Conservation (phyloP, 2,329 filamentous ascomycete genomes). For the Phialophora chinensis region DNA sequence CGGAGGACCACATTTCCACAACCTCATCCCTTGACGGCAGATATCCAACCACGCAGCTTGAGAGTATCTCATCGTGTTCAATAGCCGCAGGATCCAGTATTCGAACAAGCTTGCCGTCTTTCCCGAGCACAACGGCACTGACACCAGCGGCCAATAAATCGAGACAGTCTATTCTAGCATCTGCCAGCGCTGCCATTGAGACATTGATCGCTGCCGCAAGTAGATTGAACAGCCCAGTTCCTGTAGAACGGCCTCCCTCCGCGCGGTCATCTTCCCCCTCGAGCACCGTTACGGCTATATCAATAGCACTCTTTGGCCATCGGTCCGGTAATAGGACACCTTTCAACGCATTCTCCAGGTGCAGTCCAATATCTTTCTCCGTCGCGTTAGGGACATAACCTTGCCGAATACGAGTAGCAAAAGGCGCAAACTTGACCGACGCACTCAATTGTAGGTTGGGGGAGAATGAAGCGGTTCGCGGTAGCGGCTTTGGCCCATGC, state of each 20-base stretch:
- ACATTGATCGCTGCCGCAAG: slow-evolving; percentile 91
- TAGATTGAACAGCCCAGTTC: slow-evolving; percentile 91
- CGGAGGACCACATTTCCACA: slow-evolving; percentile 93
- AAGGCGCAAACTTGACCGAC: slow-evolving; percentile 95
- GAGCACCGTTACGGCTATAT: slow-evolving; percentile 88
- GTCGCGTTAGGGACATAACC: slow-evolving; percentile 84
- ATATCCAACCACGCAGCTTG: slow-evolving; percentile 89
- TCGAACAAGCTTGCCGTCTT: slow-evolving; percentile 53
- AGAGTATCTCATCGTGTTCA: slow-evolving; percentile 77
- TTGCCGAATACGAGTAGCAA: slow-evolving; percentile 80
- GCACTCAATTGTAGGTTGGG: slow-evolving; percentile 90
- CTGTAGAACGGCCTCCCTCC: slow-evolving; percentile 58
- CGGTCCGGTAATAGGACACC: slow-evolving; percentile 90
- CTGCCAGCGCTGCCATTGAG: slow-evolving; percentile 87
- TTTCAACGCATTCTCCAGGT: slow-evolving; percentile 86
- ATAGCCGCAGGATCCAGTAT: slow-evolving; percentile 77
- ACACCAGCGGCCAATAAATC: slow-evolving; percentile 90
- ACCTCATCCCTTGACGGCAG: slow-evolving; percentile 86
- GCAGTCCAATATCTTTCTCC: slow-evolving; percentile 87
- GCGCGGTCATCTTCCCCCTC: slow-evolving; percentile 81
- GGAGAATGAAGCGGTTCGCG: slow-evolving; percentile 87
- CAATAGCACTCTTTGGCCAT: slow-evolving; percentile 98
- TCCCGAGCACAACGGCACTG: slow-evolving; percentile 71
- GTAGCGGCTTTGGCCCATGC: slow-evolving; percentile 88
- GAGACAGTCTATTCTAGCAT: slow-evolving; percentile 94